Evolutionary conservation across 108 stramenopile species (phyloP).

Genomic region (Cyclotella kingstonii): DNA sequence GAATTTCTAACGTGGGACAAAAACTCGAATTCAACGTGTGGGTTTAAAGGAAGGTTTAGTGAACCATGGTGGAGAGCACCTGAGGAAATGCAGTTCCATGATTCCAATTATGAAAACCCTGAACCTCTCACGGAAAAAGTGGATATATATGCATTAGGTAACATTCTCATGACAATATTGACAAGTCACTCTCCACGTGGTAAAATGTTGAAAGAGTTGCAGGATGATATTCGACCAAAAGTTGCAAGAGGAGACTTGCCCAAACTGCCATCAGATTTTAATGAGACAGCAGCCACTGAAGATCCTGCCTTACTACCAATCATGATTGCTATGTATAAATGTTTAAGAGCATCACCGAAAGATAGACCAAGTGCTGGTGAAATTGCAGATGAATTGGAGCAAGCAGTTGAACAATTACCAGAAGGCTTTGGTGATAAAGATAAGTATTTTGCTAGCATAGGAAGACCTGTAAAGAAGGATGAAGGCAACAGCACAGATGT

Average conservation of each 20-base stretch:
- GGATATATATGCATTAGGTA: constrained; percentile 80
- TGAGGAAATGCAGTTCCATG: constrained; percentile 70
- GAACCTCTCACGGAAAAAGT: constrained; percentile 66
- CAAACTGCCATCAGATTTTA: constrained; percentile 43
- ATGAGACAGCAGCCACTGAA: constrained; percentile 14
- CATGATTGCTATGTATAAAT: constrained; percentile 66
- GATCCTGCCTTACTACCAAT: constrained; percentile 63
- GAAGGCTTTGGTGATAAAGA: constrained; percentile 45
- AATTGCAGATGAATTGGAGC: constrained; percentile 51
- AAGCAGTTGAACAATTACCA: constrained; percentile 36
- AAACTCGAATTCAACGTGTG: constrained; percentile 54
- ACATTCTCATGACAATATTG: constrained; percentile 65
- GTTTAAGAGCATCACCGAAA: constrained; percentile 52
- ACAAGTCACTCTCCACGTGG: constrained; percentile 80
- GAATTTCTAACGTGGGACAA: constrained; percentile 65
- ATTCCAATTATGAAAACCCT: constrained; percentile 20
- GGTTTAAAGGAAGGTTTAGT: constrained; percentile 64
- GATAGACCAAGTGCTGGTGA: constrained; percentile 68
- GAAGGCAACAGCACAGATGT: too few relatives aligned
- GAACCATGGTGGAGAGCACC: constrained; percentile 90
- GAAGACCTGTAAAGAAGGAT: too few relatives aligned
- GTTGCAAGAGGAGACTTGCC: constrained; percentile 63
- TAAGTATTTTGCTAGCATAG: constrained; percentile 15
- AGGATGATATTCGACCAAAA: constrained; percentile 55
- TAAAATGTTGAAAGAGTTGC: constrained; percentile 66